Evolutionary conservation across 2,329 filamentous ascomycete genomes (phyloP), one percentile per base, ranked within the genome.

Genomic region (Lachnellula cervina): DNA sequence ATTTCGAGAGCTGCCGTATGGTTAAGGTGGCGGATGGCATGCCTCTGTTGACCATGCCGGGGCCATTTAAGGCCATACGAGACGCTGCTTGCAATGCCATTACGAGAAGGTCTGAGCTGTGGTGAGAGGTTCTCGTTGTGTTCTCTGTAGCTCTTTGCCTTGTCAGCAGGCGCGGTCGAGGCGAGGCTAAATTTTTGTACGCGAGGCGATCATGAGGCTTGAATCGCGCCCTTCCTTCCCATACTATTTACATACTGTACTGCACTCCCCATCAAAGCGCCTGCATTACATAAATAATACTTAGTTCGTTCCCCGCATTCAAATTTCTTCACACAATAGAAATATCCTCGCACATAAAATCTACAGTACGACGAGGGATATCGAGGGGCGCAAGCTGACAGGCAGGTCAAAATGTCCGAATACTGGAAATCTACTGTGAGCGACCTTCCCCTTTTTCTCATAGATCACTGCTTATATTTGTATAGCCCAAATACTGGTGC

Each of bases 371-470:
- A n/a, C 37, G 16, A 21, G 32, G n/a, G 9, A 44, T 47, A 23
- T n/a, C 28, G 38, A 48, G 28, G 32, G 49, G 48, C 11, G 21
- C 19, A 44, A 43, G 23, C 19, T 34, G 19, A 7, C 21, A 9
- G 8, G 17, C 9, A 14, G 34, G 11, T 16, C 50, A 69, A 62
- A 49, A 97, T 99, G 94, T 87, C 94, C 0, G 94, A 97, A 79
- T 95, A 96, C 75, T 97, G 94, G 94, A 97, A 97, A 72, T 97
- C 93, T 19, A 96, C 92, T 35, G 82, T 83, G 70, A 72, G 76
- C 69, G 17, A 23, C 8, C 37, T 23, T 25, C 2, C 32, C 37
- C 16, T 14, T 25, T 4, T 21, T 44, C 32, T 19, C 11, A 38
- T 25, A 43, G 17, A 45, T n/a, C 32, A 34, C 21, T 53, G 35